Evolutionary conservation across 1,139 yeast species (phyloP), one percentile per base, ranked within the genome.

Genomic region (Geotrichum histeridarum): DNA sequence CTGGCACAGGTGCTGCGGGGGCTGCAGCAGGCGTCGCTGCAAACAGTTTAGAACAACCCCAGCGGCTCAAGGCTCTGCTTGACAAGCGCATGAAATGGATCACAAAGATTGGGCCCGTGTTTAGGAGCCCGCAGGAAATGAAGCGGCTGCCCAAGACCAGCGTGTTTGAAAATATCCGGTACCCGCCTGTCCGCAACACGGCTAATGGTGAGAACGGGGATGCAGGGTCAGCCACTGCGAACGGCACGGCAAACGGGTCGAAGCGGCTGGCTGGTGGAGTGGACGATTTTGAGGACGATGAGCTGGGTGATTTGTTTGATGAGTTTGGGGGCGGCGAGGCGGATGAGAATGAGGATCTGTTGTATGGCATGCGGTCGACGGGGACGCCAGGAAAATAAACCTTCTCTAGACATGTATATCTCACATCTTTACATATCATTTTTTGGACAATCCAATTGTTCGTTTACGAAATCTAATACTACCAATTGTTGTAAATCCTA

Each of bases 11-110:
- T n/a, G 22, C 36, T 1, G 38, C 14, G 8, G 43, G 27, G 11
- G 54, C 52, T 12, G 48, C 55, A 9, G 45, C 60, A 12, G 58
- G 56, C 15, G 54, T 60, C 14, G 74, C 74, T 50, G 83, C 84
- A 8, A 85, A 86, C 30, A 58, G 57, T 8, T 56, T 58, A 6
- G 39, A 48, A 18, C 69, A 68, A 46, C 86, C 85, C 66, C 82
- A 86, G 31, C 93, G 96, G 1, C 77, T 91, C 57, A 79, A 83
- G 62, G 83, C 93, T 1, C 71, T 91, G 55, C 72, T 93, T 61
- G 98, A 91, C 60, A 93, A 93, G 71, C 81, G 99, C 56, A 74
- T 71, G 58, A 81, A 94, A 62, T 93, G 99, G 99, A 86, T 91
- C 49, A 81, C 79, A 27, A 88, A 84, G 67, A 88, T 94, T 60